Evolutionary conservation across 2,329 filamentous ascomycete genomes (phyloP), one percentile per base, ranked within the genome.

Genomic region (Ophiosphaerella narmari): DNA sequence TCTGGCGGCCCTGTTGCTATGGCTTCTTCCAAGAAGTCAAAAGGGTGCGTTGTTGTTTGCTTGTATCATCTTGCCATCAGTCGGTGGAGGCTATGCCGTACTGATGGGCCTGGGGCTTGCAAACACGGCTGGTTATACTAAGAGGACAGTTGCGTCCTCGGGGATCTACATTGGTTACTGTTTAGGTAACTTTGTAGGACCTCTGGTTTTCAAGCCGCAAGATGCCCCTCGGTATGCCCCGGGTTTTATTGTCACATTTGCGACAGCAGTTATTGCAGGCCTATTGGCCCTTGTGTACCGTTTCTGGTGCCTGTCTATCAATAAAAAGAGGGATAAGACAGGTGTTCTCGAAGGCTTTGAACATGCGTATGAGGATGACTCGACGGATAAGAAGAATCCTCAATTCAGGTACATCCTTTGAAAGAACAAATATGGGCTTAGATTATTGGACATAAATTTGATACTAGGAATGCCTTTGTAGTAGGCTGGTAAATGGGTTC

Each of bases 71-170:
- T 64, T 82, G 7, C 75, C 79, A 1, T 77, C 74, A 7, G 72
- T 72, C 33, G 74, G 74, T 5, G 78, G 73, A 1, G 76, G 74
- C 0, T 83, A 82, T 51, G 79, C 77, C 1, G 76, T 82, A 5
- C 60, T 81, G 0, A 80, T 83, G 73, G 77, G 77, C 0, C 60
- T 81, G 5, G 73, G 76, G 39, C 74, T 79, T 36, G 78, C 79
- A 23, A 81, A 82, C 52, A 80, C 76, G 9, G 78, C 80, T 0
- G 80, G 80, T 1, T 81, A 82, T 44, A 81, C 80, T 0, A 82
- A 82, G 63, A 68, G 78, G 1, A 75, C 76, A 1, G 67, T 81
- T 1, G 75, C 75, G 1, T 78, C 77, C 1, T 78, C 78, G 2
- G 78, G 78, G 0, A 68, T 81, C 5, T 82, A 78, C 43, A 75